Evolutionary conservation across 2,329 filamentous ascomycete species (phyloP).

Genomic region (Aureobasidium sp.): DNA sequence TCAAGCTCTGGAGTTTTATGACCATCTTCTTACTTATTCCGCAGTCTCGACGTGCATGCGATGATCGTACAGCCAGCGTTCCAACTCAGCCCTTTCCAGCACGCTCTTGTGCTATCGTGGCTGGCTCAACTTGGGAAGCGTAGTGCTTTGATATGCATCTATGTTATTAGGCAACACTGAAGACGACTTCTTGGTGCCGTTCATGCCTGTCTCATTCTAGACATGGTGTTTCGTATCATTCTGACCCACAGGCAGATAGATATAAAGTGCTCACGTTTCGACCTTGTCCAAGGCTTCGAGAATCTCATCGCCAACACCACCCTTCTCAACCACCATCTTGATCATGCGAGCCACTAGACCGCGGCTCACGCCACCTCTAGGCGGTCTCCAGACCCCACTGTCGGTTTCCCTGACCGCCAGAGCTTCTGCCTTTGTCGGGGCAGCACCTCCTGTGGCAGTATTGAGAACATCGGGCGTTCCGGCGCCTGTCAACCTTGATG

Average conservation of each 20-base stretch:
- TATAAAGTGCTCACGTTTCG: conserved; percentile 38
- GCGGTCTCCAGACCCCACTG: conserved; percentile 74
- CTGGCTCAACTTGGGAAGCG: neutral
- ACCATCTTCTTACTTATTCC: neutral
- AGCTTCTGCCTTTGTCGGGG: conserved; percentile 34
- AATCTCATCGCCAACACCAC: conserved; percentile 80
- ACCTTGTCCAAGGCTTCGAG: conserved; percentile 73
- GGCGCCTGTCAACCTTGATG: conserved; percentile 42
- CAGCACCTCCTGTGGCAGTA: conserved; percentile 37
- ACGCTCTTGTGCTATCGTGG: neutral
- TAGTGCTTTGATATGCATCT: neutral
- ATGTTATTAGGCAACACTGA: neutral
- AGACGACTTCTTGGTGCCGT: neutral
- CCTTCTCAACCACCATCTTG: conserved; percentile 65
- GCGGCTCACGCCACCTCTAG: conserved; percentile 75
- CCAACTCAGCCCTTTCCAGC: neutral
- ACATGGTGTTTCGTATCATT: neutral
- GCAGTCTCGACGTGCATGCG: neutral
- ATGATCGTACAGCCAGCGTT: no score
- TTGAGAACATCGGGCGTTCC: conserved; percentile 43
- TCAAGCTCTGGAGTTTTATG: neutral
- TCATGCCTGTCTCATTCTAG: neutral
- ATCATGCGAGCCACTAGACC: conserved; percentile 66
- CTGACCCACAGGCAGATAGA: neutral
- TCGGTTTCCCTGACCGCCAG: conserved; percentile 43